Conservation (phyloP, 305 asterid genomes). For the Fraxinus albicans region DNA sequence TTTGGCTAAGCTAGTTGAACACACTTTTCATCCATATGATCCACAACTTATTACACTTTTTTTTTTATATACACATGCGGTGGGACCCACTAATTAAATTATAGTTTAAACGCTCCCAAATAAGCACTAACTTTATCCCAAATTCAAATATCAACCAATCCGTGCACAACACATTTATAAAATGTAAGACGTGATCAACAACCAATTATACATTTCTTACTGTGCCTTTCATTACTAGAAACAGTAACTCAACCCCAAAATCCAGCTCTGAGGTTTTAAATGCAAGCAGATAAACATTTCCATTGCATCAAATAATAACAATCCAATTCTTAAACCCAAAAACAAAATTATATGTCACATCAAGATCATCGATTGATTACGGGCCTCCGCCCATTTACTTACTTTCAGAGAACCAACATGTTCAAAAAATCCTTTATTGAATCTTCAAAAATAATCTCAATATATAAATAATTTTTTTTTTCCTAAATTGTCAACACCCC, state of each 20-base stretch:
- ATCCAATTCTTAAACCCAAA: neutral
- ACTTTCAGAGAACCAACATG: neutral
- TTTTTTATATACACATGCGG: too few relatives aligned
- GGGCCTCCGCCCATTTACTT: neutral
- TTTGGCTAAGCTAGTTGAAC: too few relatives aligned
- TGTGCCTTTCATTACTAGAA: neutral
- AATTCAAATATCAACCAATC: neutral
- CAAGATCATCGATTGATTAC: too few relatives aligned
- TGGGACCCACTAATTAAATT: too few relatives aligned
- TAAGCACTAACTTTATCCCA: neutral
- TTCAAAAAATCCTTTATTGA: neutral
- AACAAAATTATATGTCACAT: too few relatives aligned
- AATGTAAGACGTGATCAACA: neutral
- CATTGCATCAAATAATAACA: neutral
- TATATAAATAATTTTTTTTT: too few relatives aligned
- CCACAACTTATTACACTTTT: too few relatives aligned
- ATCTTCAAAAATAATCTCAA: neutral
- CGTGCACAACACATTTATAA: neutral
- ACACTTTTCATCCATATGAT: too few relatives aligned
- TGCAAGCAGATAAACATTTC: neutral
- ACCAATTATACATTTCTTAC: neutral
- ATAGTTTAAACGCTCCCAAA: neutral
- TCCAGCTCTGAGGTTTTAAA: neutral
- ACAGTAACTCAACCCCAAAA: neutral
- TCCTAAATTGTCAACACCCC: neutral